Evolutionary conservation across 768 basidiomycete species (phyloP).

Genomic region (Asterophora parasitica): DNA sequence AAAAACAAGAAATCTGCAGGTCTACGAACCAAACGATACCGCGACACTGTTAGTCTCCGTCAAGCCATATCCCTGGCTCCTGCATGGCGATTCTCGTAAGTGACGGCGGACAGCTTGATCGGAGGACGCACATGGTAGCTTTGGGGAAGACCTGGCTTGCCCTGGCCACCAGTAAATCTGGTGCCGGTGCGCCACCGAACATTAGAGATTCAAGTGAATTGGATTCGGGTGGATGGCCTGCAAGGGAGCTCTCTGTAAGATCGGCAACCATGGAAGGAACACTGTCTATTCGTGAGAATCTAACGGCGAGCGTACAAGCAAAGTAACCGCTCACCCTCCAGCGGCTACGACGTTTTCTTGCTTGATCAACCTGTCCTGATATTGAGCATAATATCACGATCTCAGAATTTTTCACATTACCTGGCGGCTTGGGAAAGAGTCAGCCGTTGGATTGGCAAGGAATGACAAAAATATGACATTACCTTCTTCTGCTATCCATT

Average conservation of each 20-base stretch:
- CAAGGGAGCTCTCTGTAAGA: constrained; percentile 38
- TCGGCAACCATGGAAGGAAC: constrained; percentile 56
- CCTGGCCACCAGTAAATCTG: constrained; percentile 28
- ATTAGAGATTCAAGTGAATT: constrained; percentile 29
- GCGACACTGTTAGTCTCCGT: constrained; percentile 52
- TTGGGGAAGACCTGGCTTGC: constrained; percentile 33
- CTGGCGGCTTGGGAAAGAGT: constrained; percentile 23
- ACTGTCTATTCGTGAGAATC: constrained; percentile 19
- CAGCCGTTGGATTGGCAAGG: neutral
- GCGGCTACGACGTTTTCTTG: constrained; percentile 39
- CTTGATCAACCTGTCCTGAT: constrained; percentile 31
- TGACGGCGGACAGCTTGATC: constrained; percentile 4
- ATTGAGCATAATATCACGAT: neutral
- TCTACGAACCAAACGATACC: constrained; percentile 26
- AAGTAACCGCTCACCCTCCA: constrained; percentile 33
- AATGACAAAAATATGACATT: constrained; percentile 1
- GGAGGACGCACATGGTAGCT: constrained; percentile 16
- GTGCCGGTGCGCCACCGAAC: constrained; percentile 40
- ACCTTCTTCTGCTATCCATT: constrained; percentile 48
- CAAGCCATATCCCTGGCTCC: constrained; percentile 41
- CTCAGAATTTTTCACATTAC: constrained; percentile 12
- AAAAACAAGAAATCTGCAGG: neutral
- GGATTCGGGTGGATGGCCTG: constrained; percentile 30
- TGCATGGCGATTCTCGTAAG: constrained; percentile 4
- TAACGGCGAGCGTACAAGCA: neutral